Conservation (phyloP, 2,329 filamentous ascomycete species). For the Dothistroma pini region DNA sequence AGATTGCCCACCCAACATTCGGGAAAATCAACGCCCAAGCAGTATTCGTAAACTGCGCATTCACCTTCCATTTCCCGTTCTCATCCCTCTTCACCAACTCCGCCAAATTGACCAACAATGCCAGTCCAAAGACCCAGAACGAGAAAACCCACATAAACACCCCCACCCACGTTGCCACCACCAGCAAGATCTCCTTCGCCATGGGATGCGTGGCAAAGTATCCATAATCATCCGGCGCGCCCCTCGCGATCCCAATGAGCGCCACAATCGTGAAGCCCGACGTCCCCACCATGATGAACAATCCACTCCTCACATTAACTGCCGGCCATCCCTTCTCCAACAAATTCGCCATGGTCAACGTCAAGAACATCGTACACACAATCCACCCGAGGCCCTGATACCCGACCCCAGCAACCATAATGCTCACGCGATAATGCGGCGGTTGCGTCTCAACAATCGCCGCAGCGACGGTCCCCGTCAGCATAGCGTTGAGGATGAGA, state of each 20-base stretch:
- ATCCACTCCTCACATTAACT: conserved; percentile 40
- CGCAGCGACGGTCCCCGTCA: conserved; percentile 22
- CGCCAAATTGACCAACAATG: conserved; percentile 16
- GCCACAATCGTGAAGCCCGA: conserved; percentile 27
- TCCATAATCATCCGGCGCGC: conserved; percentile 21
- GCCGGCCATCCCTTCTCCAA: conserved; percentile 44
- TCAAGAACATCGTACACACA: conserved; percentile 38
- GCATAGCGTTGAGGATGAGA: conserved; percentile 22
- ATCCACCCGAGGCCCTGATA: conserved; percentile 48
- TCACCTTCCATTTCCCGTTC: conserved; percentile 14
- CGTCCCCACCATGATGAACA: conserved; percentile 52
- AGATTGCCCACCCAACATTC: conserved; percentile 61
- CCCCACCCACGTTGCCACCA: conserved; percentile 30
- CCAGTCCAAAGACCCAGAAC: conserved; percentile 42
- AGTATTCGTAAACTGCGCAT: conserved; percentile 17
- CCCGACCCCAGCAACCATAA: conserved; percentile 44
- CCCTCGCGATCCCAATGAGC: conserved; percentile 25
- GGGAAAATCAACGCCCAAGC: conserved; percentile 57
- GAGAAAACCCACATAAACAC: conserved; percentile 50
- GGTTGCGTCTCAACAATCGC: conserved; percentile 30
- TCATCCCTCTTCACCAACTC: conserved; percentile 12
- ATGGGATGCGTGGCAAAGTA: conserved; percentile 27
- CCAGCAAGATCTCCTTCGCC: conserved; percentile 22
- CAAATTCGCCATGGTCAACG: conserved; percentile 40
- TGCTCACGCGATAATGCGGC: conserved; percentile 35